Conservation (phyloP, 2,329 filamentous ascomycete species). For the Cytospora schulzeri region DNA sequence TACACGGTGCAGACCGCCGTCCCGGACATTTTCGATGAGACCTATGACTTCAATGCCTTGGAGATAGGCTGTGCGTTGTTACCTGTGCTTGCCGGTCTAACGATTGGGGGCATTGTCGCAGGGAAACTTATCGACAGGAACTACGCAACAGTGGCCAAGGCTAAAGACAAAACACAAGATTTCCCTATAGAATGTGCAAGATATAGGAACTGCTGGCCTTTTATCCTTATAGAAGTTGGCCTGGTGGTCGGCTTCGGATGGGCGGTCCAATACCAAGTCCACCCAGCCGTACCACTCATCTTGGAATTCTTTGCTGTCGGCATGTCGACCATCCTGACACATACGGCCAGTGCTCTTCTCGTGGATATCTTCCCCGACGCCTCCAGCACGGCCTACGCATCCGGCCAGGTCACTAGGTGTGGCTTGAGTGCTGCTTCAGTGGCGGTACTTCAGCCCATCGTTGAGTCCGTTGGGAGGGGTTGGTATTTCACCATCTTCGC, state of each 20-base stretch:
- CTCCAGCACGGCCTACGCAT: conserved; percentile 59
- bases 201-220: conserved; percentile 51
- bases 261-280: conserved; percentile 50
- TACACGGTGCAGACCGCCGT: conserved; percentile 55
- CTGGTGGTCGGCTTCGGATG: conserved; percentile 57
- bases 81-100: conserved; percentile 24
- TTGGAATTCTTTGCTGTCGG: conserved; percentile 57
- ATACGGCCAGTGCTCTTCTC: conserved; percentile 58
- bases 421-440: conserved; percentile 58
- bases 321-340: conserved; percentile 59
- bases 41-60: conserved; percentile 49
- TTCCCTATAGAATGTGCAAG: conserved; percentile 55
- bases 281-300: conserved; percentile 53
- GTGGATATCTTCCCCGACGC: conserved; percentile 60
- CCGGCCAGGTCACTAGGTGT: conserved; percentile 61
- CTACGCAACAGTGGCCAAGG: conserved; percentile 65
- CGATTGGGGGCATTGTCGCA: too few species aligned
- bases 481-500: conserved; percentile 60
- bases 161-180: conserved; percentile 42
- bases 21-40: conserved; percentile 48
- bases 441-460: conserved; percentile 57
- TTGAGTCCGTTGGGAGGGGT: conserved; percentile 54
- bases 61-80: conserved; percentile 9
- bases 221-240: conserved; percentile 53
- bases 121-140: too few species aligned